A percentile compares a stretch with the other conserved stretches of the same genome.
Conservation (phyloP, 768 basidiomycete genomes). For the Megacollybia marginata region DNA sequence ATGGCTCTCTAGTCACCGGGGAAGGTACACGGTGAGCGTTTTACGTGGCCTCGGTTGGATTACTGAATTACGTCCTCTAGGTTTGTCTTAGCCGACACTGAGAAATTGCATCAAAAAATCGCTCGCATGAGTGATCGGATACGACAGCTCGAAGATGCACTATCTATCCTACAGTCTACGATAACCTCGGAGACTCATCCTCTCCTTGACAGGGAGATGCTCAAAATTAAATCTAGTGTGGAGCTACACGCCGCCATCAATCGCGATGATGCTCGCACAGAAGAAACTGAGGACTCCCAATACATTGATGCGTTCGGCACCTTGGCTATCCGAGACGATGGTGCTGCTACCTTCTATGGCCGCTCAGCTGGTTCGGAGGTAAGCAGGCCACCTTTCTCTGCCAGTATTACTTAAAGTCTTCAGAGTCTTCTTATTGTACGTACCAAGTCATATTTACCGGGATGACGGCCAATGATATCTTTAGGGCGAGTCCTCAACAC, state of each 20-base stretch:
- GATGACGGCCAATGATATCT: too few relatives aligned
- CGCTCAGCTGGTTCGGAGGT: slow-evolving; percentile 71
- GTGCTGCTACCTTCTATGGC: slow-evolving; percentile 65
- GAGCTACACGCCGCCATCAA: slow-evolving; percentile 56
- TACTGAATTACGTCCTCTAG: slow-evolving; percentile 21
- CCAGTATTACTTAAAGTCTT: not conserved
- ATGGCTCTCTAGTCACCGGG: slow-evolving; percentile 59
- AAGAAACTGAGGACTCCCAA: slow-evolving; percentile 35
- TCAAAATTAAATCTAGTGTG: slow-evolving; percentile 62
- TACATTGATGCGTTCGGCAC: slow-evolving; percentile 67
- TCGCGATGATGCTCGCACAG: slow-evolving; percentile 21
- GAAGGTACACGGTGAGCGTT: slow-evolving; percentile 60
- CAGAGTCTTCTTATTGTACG: slow-evolving; percentile 54
- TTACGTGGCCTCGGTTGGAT: not conserved
- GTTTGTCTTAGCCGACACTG: slow-evolving; percentile 68
- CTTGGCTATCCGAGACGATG: slow-evolving; percentile 60
- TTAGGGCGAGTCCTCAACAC: too few relatives aligned
- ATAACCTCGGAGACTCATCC: slow-evolving; percentile 46
- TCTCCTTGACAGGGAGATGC: slow-evolving; percentile 49
- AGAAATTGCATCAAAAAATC: slow-evolving; percentile 63
- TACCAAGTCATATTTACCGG: not conserved
- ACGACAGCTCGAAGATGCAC: slow-evolving; percentile 63
- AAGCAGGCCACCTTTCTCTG: slow-evolving; percentile 13
- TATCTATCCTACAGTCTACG: slow-evolving; percentile 45
- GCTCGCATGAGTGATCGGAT: slow-evolving; percentile 64